phyloP scores from a whole-genome alignment of 805 yeast genomes.

The Candida golubevii region DNA sequence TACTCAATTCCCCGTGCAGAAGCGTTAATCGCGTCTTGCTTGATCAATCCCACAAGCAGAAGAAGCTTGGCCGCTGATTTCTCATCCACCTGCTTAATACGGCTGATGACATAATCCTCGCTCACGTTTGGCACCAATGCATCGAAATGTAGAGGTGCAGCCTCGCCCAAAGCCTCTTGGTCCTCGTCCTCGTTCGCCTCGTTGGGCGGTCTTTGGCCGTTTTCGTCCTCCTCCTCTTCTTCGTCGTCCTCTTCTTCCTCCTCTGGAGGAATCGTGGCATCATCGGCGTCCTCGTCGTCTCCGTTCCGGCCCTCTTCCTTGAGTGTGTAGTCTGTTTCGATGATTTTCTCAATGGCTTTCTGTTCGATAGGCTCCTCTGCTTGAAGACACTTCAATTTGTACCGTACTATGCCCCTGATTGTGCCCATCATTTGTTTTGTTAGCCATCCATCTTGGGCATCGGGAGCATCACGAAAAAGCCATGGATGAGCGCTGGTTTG shows the following conservation, averaged over 20 bases:
- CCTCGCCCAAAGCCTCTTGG: constrained; percentile 9
- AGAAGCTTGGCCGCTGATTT: constrained; percentile 29
- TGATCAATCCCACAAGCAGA: constrained; percentile 34
- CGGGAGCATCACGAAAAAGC: constrained; percentile 32
- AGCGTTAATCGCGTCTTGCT: constrained; percentile 24
- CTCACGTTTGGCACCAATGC: constrained; percentile 4
- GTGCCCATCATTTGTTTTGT: constrained; percentile 56
- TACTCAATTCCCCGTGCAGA: background rate
- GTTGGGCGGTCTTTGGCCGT: constrained; percentile 12
- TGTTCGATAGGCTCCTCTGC: constrained; percentile 45
- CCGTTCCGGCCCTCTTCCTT: constrained; percentile 12
- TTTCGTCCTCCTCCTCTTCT: constrained; percentile 24
- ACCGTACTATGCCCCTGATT: constrained; percentile 64
- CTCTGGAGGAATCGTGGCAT: constrained; percentile 23
- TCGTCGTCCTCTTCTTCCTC: constrained; percentile 13
- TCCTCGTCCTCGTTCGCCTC: constrained; percentile 21
- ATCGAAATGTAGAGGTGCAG: constrained; percentile 18
- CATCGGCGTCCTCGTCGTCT: constrained; percentile 19
- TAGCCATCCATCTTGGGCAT: constrained; percentile 79
- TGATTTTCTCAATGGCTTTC: constrained; percentile 40
- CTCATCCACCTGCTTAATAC: constrained; percentile 35
- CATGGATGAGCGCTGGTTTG: constrained; percentile 24
- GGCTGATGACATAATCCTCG: constrained; percentile 25
- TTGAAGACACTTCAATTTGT: constrained; percentile 62
- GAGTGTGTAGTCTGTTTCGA: constrained; percentile 31